phyloP scores from a whole-genome alignment of 192 early-diverging fungal genomes.

The Gaertneriomyces semiglobifer region DNA sequence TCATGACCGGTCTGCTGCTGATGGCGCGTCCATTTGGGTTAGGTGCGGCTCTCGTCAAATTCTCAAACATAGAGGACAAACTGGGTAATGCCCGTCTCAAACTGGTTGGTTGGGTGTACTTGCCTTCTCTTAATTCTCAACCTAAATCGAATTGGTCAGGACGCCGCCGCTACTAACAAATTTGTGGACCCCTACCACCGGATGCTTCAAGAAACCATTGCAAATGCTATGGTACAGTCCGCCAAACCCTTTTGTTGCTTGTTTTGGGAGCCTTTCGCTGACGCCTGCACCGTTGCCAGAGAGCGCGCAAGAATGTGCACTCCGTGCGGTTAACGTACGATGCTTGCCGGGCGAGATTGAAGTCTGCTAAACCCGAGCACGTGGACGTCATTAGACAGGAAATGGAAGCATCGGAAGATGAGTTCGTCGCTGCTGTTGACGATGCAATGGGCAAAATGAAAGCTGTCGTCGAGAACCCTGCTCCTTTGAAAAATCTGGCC shows the following conservation, averaged over 20 bases:
- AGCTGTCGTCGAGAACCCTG: constrained; percentile 82
- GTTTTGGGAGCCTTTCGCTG: no score
- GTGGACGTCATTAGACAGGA: constrained; percentile 75
- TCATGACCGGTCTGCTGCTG: background rate
- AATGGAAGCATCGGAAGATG: constrained; percentile 90
- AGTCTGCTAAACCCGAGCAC: constrained; percentile 65
- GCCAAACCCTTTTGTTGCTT: no score
- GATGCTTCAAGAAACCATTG: constrained; percentile 71
- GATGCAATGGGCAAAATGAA: constrained; percentile 95
- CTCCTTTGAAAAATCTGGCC: constrained; percentile 76
- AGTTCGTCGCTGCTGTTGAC: constrained; percentile 92
- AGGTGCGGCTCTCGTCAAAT: constrained; percentile 81
- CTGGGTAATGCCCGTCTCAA: constrained; percentile 74
- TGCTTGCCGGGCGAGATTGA: constrained; percentile 74
- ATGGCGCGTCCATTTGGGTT: background rate
- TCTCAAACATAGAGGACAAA: constrained; percentile 78
- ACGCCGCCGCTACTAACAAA: constrained; percentile 63
- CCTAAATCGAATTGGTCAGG: constrained; percentile 40
- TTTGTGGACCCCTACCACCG: constrained; percentile 74
- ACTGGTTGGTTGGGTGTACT: constrained; percentile 25
- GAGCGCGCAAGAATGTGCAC: constrained; percentile 80
- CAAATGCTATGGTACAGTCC: constrained; percentile 60
- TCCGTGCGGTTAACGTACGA: constrained; percentile 82
- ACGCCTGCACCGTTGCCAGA: constrained; percentile 33
- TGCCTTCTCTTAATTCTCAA: constrained; percentile 1